phyloP scores from a whole-genome alignment of 2,329 filamentous ascomycete species.

The Sphaceloma murrayae region DNA sequence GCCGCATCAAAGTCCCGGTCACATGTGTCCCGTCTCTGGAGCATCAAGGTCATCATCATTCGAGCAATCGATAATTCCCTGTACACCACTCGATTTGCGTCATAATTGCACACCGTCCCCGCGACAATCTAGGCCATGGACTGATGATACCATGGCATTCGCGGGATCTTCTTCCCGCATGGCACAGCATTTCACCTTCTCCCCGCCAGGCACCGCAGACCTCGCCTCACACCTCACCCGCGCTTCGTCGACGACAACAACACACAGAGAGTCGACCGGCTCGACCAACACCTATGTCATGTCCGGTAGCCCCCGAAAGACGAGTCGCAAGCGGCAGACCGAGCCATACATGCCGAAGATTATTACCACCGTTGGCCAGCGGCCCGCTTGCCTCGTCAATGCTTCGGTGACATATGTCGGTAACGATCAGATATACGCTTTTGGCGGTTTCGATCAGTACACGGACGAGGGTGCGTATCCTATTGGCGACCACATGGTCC shows the following conservation, averaged over 20 bases:
- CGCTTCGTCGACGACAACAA: slow-evolving; percentile 21
- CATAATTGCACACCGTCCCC: neutral
- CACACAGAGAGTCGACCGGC: slow-evolving; percentile 30
- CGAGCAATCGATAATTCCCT: slow-evolving; percentile 9
- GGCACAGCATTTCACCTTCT: neutral
- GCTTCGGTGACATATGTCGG: slow-evolving; percentile 98
- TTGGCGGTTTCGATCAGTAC: slow-evolving; percentile 97
- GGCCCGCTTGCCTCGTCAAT: slow-evolving; percentile 91
- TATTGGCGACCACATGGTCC: neutral
- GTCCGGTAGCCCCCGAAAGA: slow-evolving; percentile 71
- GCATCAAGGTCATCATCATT: neutral
- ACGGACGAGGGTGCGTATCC: slow-evolving; percentile 66
- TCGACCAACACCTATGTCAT: slow-evolving; percentile 76
- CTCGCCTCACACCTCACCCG: neutral
- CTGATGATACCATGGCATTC: slow-evolving; percentile 8
- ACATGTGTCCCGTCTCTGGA: slow-evolving; percentile 5
- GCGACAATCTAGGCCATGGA: neutral
- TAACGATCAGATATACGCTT: slow-evolving; percentile 94
- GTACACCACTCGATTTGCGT: neutral
- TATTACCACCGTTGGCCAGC: slow-evolving; percentile 49
- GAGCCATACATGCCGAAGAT: slow-evolving; percentile 81
- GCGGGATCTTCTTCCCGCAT: slow-evolving; percentile 4
- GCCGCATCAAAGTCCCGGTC: slow-evolving; percentile 5
- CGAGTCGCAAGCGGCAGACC: slow-evolving; percentile 44
- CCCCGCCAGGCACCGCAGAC: neutral